phyloP scores from a whole-genome alignment of 371 early-diverging fungal species.

The Quaeritorhiza haematococci region DNA sequence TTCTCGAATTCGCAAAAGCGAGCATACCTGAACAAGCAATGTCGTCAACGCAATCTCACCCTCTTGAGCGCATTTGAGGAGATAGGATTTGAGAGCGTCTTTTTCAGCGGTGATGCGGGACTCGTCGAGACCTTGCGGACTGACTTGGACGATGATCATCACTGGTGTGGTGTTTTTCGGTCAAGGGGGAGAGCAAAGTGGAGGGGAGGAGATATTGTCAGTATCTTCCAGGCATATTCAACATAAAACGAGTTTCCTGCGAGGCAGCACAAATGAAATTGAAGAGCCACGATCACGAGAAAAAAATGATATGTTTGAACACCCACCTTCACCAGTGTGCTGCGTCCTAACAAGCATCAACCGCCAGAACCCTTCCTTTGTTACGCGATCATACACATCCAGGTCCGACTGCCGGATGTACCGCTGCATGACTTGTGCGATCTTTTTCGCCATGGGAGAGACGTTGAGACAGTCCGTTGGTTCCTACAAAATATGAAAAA shows the following conservation, averaged over 20 bases:
- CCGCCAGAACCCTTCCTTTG: conserved; percentile 66
- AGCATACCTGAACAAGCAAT: conserved; percentile 30
- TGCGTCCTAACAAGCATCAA: conserved; percentile 59
- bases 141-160: conserved; percentile 62
- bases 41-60: conserved; percentile 41
- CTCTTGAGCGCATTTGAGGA: conserved; percentile 20
- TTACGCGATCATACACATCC: conserved; percentile 53
- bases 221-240: background rate
- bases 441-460: conserved; percentile 43
- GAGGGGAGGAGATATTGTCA: background rate
- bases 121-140: conserved; percentile 37
- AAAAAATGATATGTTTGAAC: no score
- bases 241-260: background rate
- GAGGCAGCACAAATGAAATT: background rate
- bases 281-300: background rate
- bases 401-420: conserved; percentile 45
- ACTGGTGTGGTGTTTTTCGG: no score
- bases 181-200: background rate
- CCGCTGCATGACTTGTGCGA: conserved; percentile 42
- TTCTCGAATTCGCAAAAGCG: background rate
- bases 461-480: conserved; percentile 51
- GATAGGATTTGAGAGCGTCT: conserved; percentile 24
- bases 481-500: conserved; percentile 11
- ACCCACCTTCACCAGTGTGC: conserved; percentile 47
- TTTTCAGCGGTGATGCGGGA: conserved; percentile 42